phyloP scores from a whole-genome alignment of 2,329 filamentous ascomycete species.

The Stemphylium lycopersici region DNA sequence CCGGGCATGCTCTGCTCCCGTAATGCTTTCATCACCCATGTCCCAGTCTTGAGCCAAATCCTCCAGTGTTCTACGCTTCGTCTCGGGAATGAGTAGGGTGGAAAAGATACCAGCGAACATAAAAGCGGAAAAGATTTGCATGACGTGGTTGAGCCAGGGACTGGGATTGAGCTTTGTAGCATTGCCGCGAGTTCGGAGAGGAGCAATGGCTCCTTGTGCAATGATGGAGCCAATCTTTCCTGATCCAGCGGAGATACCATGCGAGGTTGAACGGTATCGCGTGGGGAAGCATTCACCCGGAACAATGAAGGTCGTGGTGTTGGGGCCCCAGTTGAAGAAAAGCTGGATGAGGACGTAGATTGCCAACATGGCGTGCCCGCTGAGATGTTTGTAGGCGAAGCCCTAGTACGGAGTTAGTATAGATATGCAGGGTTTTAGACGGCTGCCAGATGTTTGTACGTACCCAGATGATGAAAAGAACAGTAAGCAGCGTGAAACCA shows the following conservation, averaged over 20 bases:
- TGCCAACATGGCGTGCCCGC: constrained; percentile 50
- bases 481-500: constrained; percentile 42
- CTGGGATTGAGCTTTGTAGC: constrained; percentile 45
- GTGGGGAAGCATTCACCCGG: constrained; percentile 59
- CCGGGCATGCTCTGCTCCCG: constrained; percentile 26
- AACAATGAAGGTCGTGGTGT: constrained; percentile 59
- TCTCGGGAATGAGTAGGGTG: constrained; percentile 76
- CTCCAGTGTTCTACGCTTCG: constrained; percentile 76
- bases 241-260: constrained; percentile 57
- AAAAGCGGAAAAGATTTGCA: constrained; percentile 80
- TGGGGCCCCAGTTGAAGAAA: constrained; percentile 60
- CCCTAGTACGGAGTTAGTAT: constrained; percentile 10
- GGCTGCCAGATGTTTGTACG: not conserved
- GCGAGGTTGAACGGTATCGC: constrained; percentile 56
- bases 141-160: constrained; percentile 74
- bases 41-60: constrained; percentile 60
- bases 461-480: constrained; percentile 44
- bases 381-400: constrained; percentile 46
- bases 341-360: constrained; percentile 58
- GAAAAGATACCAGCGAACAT: constrained; percentile 75
- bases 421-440: not conserved
- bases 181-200: constrained; percentile 60
- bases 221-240: constrained; percentile 59
- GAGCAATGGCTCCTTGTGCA: constrained; percentile 55
- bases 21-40: constrained; percentile 43